Evolutionary conservation across 768 basidiomycete genomes (phyloP).

Genomic region (Mycena filopes): DNA sequence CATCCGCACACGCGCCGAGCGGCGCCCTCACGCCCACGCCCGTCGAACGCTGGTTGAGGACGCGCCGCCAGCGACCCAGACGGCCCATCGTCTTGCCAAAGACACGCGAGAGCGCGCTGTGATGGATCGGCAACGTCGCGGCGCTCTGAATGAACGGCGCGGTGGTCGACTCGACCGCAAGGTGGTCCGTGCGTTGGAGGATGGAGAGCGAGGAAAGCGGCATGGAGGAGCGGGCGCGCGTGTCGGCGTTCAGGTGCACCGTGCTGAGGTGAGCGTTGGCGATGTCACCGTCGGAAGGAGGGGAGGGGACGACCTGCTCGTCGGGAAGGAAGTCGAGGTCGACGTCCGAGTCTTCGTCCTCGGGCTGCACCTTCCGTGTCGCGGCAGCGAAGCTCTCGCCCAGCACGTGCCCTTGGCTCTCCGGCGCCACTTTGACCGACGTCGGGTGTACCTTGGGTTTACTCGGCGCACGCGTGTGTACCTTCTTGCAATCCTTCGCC

Average conservation of each 20-base stretch:
- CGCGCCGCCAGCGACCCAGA: constrained; percentile 85
- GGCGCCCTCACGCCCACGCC: constrained; percentile 38
- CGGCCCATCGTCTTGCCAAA: constrained; percentile 87
- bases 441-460: constrained; percentile 44
- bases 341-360: constrained; percentile 75
- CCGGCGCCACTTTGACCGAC: constrained; percentile 44
- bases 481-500: constrained; percentile 82
- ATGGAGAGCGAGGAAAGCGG: constrained; percentile 69
- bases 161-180: constrained; percentile 42
- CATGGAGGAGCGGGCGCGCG: constrained; percentile 59
- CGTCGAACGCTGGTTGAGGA: constrained; percentile 60
- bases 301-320: constrained; percentile 47
- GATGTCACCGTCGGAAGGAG: constrained; percentile 50
- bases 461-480: constrained; percentile 58
- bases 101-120: constrained; percentile 75
- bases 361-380: constrained; percentile 50
- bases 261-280: constrained; percentile 61
- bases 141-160: constrained; percentile 51
- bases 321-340: constrained; percentile 81
- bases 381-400: constrained; percentile 78
- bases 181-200: constrained; percentile 68
- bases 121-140: constrained; percentile 61
- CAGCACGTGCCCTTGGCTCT: constrained; percentile 57
- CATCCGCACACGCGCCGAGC: constrained; percentile 54
- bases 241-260: constrained; percentile 51